Percentiles rank a stretch among this genome's conserved stretches.
Evolutionary conservation across 352 stramenopile genomes (phyloP).

Genomic region (Phytophthora hibernalis): DNA sequence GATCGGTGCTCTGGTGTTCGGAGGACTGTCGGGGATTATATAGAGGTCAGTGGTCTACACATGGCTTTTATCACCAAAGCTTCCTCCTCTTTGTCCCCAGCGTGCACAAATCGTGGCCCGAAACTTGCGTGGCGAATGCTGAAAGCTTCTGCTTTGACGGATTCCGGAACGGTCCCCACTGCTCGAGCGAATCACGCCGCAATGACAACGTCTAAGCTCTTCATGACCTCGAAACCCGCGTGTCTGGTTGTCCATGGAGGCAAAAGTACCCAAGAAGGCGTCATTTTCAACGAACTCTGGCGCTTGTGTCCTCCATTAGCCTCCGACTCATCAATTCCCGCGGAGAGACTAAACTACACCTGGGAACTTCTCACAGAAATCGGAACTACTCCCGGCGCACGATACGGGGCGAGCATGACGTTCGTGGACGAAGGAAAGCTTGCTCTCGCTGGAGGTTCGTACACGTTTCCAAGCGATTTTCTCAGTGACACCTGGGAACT

Average conservation of each 20-base stretch:
- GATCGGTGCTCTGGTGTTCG: conserved; percentile 54
- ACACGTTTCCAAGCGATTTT: conserved; percentile 80
- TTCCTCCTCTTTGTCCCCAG: conserved; percentile 10
- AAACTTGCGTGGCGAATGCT: conserved; percentile 53
- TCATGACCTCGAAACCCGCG: conserved; percentile 26
- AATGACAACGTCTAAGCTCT: conserved; percentile 48
- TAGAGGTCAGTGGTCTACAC: conserved; percentile 49
- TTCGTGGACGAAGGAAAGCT: conserved; percentile 73
- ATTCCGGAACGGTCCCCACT: conserved; percentile 26
- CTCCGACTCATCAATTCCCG: background rate
- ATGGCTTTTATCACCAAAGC: conserved; percentile 54
- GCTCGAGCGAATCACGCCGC: conserved; percentile 57
- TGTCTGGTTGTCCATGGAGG: conserved; percentile 72
- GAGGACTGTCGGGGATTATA: conserved; percentile 55
- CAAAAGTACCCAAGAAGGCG: conserved; percentile 42
- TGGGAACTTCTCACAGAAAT: conserved; percentile 66
- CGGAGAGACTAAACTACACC: conserved; percentile 55
- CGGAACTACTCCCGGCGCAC: conserved; percentile 57
- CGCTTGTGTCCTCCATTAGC: conserved; percentile 50
- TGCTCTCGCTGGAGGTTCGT: conserved; percentile 67
- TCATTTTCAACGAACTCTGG: conserved; percentile 83
- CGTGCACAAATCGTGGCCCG: conserved; percentile 35
- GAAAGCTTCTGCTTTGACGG: conserved; percentile 9
- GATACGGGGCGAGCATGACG: conserved; percentile 59
- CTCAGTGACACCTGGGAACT: conserved; percentile 76